Percentiles rank a stretch among this genome's conserved stretches.
Evolutionary conservation across 2,329 filamentous ascomycete species (phyloP).

Genomic region (Botrytis byssoidea): DNA sequence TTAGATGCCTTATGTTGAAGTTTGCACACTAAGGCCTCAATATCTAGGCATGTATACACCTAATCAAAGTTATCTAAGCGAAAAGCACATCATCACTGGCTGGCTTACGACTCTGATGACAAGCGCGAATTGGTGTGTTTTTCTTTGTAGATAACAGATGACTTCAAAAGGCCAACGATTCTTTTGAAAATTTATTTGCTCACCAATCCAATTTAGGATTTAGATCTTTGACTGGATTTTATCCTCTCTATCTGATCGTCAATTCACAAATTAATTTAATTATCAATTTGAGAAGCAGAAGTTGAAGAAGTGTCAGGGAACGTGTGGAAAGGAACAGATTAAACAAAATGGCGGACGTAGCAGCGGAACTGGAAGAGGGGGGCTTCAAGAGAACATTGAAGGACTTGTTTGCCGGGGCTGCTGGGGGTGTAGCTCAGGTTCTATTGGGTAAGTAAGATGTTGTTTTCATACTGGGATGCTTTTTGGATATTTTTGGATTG

Average conservation of each 20-base stretch:
- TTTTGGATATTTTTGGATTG: slow-evolving; percentile 1
- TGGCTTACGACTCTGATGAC: slow-evolving; percentile 12
- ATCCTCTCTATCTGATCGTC: neutral
- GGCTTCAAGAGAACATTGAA: slow-evolving; percentile 51
- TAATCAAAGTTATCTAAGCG: slow-evolving; percentile 9
- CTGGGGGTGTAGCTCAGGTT: slow-evolving; percentile 90
- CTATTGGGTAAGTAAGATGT: slow-evolving; percentile 69
- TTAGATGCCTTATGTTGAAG: neutral
- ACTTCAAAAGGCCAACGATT: neutral
- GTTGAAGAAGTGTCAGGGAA: neutral
- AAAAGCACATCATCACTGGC: slow-evolving; percentile 18
- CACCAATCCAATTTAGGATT: neutral
- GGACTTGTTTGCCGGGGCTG: slow-evolving; percentile 87
- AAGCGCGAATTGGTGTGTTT: slow-evolving; percentile 7
- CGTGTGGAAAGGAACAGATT: slow-evolving; percentile 14
- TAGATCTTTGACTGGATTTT: neutral
- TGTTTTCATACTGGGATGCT: slow-evolving; percentile 10
- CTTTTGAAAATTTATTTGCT: neutral
- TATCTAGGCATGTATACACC: neutral
- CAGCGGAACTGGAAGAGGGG: slow-evolving; percentile 37
- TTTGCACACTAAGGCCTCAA: neutral
- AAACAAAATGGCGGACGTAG: slow-evolving; percentile 36
- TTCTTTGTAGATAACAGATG: slow-evolving; percentile 17
- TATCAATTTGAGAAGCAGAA: neutral
- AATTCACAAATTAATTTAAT: neutral